Evolutionary conservation across 2,329 filamentous ascomycete genomes (phyloP).

Genomic region (Diaporthe sp.): DNA sequence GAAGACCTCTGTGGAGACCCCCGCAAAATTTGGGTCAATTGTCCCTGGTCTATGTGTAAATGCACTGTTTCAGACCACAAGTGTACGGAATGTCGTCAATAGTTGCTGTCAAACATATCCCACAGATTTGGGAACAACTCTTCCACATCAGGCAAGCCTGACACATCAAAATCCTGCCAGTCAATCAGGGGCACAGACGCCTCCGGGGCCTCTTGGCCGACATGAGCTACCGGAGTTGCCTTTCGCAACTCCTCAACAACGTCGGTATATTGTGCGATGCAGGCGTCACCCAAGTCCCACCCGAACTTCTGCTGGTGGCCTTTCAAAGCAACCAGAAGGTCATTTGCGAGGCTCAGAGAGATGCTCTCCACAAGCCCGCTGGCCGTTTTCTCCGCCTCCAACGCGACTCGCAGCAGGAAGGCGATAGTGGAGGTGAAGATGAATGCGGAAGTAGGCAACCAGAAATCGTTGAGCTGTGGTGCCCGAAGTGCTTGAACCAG

Average conservation of each 20-base stretch:
- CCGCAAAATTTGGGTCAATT: too few species aligned
- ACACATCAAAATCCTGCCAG: constrained; percentile 20
- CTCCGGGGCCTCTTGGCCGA: not conserved
- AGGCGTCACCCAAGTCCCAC: constrained; percentile 67
- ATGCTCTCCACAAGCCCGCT: constrained; percentile 52
- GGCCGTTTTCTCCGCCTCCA: constrained; percentile 57
- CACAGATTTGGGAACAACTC: constrained; percentile 35
- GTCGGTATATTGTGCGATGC: constrained; percentile 61
- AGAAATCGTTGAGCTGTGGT: constrained; percentile 62
- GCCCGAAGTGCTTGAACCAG: constrained; percentile 60
- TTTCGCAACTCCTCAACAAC: constrained; percentile 59
- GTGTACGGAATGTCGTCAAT: not conserved
- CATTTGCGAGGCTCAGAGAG: constrained; percentile 58
- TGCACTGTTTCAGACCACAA: not conserved
- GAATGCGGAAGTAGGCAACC: constrained; percentile 63
- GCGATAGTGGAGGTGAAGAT: constrained; percentile 63
- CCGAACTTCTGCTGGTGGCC: constrained; percentile 53
- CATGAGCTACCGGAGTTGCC: constrained; percentile 36
- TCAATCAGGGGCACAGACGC: not conserved
- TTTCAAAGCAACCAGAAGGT: constrained; percentile 56
- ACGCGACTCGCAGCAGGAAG: constrained; percentile 62
- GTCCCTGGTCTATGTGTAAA: not conserved
- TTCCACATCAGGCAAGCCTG: constrained; percentile 20
- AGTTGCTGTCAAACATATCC: constrained; percentile 35
- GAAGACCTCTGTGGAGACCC: not conserved